Evolutionary conservation across 2,329 filamentous ascomycete species (phyloP), one percentile per base, ranked within the genome.

Genomic region (Periconia sp.): DNA sequence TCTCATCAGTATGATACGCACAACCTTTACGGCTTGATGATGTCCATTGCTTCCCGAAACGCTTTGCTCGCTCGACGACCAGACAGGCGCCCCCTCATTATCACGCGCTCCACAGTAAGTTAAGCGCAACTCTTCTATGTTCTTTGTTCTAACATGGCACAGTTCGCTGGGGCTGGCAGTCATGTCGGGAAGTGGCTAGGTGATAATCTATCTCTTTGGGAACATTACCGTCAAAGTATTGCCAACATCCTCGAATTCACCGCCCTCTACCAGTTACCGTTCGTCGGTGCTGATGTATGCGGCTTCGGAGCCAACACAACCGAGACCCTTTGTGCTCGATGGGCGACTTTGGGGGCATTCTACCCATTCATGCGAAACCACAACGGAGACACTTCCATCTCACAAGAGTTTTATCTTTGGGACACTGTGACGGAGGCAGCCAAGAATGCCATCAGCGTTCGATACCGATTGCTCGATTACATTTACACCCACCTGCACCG

Each of bases 321-420:
- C 3, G 86, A 89, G 66, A 79, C 83, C 30, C 81, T 91, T 1
- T 91, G 88, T 68, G 83, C 87, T 6, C 85, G 89, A 35, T 92
- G 89, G 89, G 83, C 87, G 1, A 82, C 81, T 27, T 79, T 91
- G 0, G 88, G 87, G n/a, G 88, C 88, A 9, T 91, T 91, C 75
- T 80, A 81, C 30, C 85, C 88, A 0, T 91, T 92, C 76, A 91
- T 85, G 77, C 85, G 89, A 47, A 86, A 91, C 67, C 89, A 92
- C 75, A 86, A 87, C 55, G 77, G 62, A 33, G 73, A 80, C 45
- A 70, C 74, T n/a, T 72, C 70, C 1, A 78, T 82, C n/a, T 67
- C 67, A 3, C 89, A 91, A 66, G 89, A 91, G 66, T 88, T 89
- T 68, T 71, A 69, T 55, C 60, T 60, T 45, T 70, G 66, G 68